These are phyloP conservation scores for Ceratocystis albifundus DNA, from an alignment of 2,329 filamentous ascomycete genomes.

Conservation along the genomic window DNA sequence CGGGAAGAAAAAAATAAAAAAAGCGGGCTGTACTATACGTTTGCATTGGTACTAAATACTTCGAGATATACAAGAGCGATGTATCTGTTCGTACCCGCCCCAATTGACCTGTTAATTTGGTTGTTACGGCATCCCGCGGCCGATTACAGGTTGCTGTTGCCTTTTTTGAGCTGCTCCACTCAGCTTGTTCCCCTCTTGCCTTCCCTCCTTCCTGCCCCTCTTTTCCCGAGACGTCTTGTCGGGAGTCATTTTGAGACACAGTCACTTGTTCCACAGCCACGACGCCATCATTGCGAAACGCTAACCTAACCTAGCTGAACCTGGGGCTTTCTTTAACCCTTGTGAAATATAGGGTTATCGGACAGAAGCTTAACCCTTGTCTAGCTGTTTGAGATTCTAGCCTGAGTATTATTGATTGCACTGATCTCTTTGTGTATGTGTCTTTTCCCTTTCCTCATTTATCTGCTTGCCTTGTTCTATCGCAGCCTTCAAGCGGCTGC, in stretches of 20 bases:
- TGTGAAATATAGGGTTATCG: background rate
- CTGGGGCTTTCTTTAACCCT: background rate
- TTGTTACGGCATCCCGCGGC: background rate
- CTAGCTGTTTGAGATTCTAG: background rate
- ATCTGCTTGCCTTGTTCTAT: background rate
- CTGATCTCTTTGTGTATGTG: slow-evolving; percentile 7
- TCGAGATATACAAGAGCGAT: background rate
- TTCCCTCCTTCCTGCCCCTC: background rate
- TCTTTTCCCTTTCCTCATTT: background rate
- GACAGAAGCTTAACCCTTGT: background rate
- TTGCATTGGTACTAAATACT: background rate
- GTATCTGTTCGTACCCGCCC: background rate
- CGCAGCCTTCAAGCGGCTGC: background rate
- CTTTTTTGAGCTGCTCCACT: background rate
- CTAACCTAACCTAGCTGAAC: background rate
- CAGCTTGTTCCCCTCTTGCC: background rate
- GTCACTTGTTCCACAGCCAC: slow-evolving; percentile 1
- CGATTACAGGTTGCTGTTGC: slow-evolving; percentile 9
- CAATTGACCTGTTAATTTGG: background rate
- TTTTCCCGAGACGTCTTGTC: background rate
- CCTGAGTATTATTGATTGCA: background rate
- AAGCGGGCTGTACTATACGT: background rate
- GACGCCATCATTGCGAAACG: background rate
- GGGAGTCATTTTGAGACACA: background rate
- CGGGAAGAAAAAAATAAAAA: background rate